phyloP scores from a whole-genome alignment of 768 basidiomycete genomes.

The Chalciporus pseudorubinellus region DNA sequence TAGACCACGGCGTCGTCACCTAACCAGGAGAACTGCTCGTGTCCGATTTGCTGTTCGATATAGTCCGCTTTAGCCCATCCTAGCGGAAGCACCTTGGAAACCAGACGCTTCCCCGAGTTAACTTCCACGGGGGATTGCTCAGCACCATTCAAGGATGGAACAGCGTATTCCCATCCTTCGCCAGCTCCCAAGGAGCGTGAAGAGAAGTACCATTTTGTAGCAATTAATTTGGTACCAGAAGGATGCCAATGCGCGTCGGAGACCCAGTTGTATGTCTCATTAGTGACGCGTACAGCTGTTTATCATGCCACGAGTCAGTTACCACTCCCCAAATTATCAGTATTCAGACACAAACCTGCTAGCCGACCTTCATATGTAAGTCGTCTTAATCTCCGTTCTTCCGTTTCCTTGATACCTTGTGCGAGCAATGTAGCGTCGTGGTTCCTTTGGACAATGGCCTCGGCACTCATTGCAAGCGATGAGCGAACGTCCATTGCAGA shows the following conservation, averaged over 20 bases:
- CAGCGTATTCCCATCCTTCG: conserved; percentile 67
- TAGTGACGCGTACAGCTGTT: conserved; percentile 54
- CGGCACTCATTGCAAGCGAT: conserved; percentile 29
- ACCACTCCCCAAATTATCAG: not conserved
- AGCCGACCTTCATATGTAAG: conserved; percentile 57
- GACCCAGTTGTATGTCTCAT: conserved; percentile 73
- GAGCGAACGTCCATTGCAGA: conserved; percentile 53
- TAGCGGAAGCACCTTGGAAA: conserved; percentile 54
- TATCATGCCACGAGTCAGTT: conserved; percentile 5
- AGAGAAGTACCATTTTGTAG: conserved; percentile 79
- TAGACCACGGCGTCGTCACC: conserved; percentile 59
- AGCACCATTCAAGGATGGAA: conserved; percentile 34
- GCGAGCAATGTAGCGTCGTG: conserved; percentile 48
- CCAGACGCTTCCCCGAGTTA: conserved; percentile 49
- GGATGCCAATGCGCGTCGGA: conserved; percentile 72
- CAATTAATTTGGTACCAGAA: conserved; percentile 56
- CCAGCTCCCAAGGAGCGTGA: conserved; percentile 63
- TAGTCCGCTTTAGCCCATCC: conserved; percentile 64
- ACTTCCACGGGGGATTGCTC: conserved; percentile 27
- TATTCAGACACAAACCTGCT: conserved; percentile 33
- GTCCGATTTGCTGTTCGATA: conserved; percentile 68
- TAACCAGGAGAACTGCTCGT: conserved; percentile 67
- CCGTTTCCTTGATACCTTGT: conserved; percentile 50
- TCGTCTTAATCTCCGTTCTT: conserved; percentile 44
- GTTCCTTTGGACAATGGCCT: conserved; percentile 37